Evolutionary conservation across 495 filamentous ascomycete genomes (phyloP).

Genomic region (Bryoglossum gracile): DNA sequence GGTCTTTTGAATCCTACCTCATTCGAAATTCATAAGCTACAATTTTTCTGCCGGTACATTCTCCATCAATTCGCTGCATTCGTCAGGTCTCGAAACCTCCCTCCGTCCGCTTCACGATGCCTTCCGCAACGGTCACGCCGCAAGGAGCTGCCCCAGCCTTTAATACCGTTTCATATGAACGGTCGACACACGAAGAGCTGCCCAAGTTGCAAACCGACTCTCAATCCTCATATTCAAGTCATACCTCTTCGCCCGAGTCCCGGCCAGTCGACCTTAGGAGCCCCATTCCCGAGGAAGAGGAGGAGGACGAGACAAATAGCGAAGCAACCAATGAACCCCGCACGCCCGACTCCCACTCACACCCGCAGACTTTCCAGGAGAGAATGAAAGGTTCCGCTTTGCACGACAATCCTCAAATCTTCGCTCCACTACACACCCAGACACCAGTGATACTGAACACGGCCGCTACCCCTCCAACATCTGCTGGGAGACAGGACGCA

Average conservation of each 20-base stretch:
- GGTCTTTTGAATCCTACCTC: no score
- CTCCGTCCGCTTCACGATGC: no score
- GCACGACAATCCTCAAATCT: background rate
- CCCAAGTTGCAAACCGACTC: slow-evolving; percentile 8
- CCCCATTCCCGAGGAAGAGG: slow-evolving; percentile 21
- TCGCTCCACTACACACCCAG: background rate
- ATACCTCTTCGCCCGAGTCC: slow-evolving; percentile 17
- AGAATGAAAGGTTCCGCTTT: slow-evolving; percentile 6
- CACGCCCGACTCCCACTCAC: slow-evolving; percentile 16
- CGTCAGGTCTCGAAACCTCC: no score
- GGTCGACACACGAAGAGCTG: background rate
- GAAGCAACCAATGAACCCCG: slow-evolving; percentile 21
- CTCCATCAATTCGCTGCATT: no score
- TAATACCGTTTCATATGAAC: background rate
- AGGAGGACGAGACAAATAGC: slow-evolving; percentile 22
- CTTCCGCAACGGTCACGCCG: no score
- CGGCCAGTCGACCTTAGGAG: slow-evolving; percentile 10
- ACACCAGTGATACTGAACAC: slow-evolving; percentile 28
- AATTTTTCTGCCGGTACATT: no score
- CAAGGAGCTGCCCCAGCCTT: no score
- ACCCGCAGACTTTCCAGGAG: slow-evolving; percentile 3
- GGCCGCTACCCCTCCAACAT: slow-evolving; percentile 18
- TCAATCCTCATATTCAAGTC: slow-evolving; percentile 1
- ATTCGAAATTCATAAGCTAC: no score
- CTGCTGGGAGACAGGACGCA: background rate